phyloP scores from a whole-genome alignment of 345 rosid genomes.

The Salix brachista region DNA sequence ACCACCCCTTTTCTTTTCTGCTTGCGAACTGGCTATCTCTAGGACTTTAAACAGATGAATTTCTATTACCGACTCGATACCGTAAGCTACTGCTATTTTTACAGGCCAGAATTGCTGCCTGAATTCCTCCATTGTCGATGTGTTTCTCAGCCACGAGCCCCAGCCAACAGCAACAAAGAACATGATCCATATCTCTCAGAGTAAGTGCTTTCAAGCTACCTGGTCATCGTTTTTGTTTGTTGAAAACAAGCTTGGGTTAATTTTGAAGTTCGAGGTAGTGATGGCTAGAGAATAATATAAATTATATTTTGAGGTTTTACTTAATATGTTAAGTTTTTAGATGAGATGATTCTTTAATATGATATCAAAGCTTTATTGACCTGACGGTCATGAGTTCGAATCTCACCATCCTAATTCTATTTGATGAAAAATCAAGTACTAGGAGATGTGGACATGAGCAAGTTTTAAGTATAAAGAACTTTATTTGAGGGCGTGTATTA shows the following conservation, averaged over 20 bases:
- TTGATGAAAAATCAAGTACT: too few species aligned
- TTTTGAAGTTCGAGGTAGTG: constrained; percentile 13
- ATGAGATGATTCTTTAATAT: too few species aligned
- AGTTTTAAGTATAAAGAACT: too few species aligned
- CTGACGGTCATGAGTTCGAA: too few species aligned
- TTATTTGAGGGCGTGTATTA: too few species aligned
- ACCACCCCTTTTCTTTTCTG: neutral
- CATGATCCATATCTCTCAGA: constrained; percentile 59
- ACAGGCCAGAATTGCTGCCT: constrained; percentile 62
- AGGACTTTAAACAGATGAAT: neutral
- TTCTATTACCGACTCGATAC: neutral
- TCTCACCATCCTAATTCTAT: too few species aligned
- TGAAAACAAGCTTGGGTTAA: neutral
- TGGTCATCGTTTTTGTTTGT: too few species aligned
- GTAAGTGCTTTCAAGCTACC: constrained; percentile 20
- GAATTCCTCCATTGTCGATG: constrained; percentile 31
- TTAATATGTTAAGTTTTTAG: too few species aligned
- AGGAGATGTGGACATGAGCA: too few species aligned
- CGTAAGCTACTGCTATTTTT: neutral
- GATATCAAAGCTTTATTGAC: too few species aligned
- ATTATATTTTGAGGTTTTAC: too few species aligned
- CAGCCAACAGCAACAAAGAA: constrained; percentile 52
- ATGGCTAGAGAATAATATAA: too few species aligned
- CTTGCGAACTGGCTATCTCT: neutral
- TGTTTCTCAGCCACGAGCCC: constrained; percentile 46